Percentiles rank a stretch among this genome's conserved stretches.
phyloP scores from a whole-genome alignment of 352 stramenopile species.

The Phytophthora podocarpi region DNA sequence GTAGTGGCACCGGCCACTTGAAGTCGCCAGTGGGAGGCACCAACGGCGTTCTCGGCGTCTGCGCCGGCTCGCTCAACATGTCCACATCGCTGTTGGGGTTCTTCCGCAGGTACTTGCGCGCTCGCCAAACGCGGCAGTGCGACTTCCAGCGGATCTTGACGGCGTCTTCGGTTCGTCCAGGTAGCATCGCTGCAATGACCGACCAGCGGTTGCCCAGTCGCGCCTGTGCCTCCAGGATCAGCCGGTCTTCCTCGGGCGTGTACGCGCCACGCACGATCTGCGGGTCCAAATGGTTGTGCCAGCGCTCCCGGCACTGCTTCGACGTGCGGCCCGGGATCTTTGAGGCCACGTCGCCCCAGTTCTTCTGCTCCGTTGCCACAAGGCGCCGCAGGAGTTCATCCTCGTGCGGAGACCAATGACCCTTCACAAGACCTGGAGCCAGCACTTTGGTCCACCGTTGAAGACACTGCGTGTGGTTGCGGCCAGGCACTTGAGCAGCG shows the following conservation, averaged over 20 bases:
- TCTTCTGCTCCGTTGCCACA: constrained; percentile 87
- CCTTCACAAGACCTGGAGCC: constrained; percentile 87
- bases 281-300: constrained; percentile 91
- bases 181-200: constrained; percentile 88
- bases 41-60: constrained; percentile 37
- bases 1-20: constrained; percentile 33
- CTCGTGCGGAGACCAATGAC: constrained; percentile 91
- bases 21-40: constrained; percentile 31
- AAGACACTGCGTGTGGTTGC: constrained; percentile 92
- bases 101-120: constrained; percentile 84
- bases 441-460: constrained; percentile 93
- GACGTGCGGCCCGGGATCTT: constrained; percentile 87
- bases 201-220: constrained; percentile 91
- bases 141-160: constrained; percentile 95
- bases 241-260: constrained; percentile 87
- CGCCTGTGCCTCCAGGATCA: constrained; percentile 87
- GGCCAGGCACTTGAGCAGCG: constrained; percentile 80
- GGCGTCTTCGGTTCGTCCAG: constrained; percentile 87
- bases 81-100: constrained; percentile 43
- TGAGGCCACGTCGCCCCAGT: constrained; percentile 87
- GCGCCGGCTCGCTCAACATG: constrained; percentile 35
- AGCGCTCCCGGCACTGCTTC: constrained; percentile 91
- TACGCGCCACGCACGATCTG: constrained; percentile 90
- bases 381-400: constrained; percentile 80
- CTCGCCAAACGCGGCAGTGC: constrained; percentile 82